A percentile compares a stretch with the other conserved stretches of the same genome.
Evolutionary conservation across 176 grass and related monocot genomes (phyloP).

Genomic region (Neostapfia colusana): DNA sequence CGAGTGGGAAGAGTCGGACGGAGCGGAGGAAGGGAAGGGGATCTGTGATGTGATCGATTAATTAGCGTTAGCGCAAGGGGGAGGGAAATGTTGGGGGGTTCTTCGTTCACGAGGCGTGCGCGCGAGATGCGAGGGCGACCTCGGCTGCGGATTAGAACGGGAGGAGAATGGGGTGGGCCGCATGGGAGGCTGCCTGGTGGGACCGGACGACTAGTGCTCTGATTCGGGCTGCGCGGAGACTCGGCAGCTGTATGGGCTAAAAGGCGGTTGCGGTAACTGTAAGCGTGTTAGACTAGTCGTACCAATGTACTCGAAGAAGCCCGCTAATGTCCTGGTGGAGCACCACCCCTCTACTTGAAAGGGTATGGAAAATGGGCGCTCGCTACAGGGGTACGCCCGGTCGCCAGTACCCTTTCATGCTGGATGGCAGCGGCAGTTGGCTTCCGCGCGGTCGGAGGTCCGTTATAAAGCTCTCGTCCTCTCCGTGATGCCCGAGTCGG

Average conservation of each 20-base stretch:
- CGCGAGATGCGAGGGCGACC: slow-evolving; percentile 22
- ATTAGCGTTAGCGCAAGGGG: slow-evolving; percentile 32
- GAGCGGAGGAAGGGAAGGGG: slow-evolving; percentile 34
- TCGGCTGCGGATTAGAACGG: slow-evolving; percentile 24
- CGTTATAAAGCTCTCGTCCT: too few relatives aligned
- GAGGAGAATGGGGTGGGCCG: neutral
- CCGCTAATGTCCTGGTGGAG: too few relatives aligned
- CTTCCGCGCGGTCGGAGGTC: too few relatives aligned
- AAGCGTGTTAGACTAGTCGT: too few relatives aligned
- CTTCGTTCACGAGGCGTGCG: slow-evolving; percentile 17
- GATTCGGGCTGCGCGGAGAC: neutral
- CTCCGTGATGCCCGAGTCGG: too few relatives aligned
- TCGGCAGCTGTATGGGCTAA: neutral
- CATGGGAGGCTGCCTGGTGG: neutral
- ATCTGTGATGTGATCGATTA: slow-evolving; percentile 51
- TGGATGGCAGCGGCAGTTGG: too few relatives aligned
- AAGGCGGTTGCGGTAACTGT: too few relatives aligned
- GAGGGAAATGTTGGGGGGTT: slow-evolving; percentile 15
- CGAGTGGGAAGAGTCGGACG: neutral
- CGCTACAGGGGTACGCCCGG: too few relatives aligned
- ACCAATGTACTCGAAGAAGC: too few relatives aligned
- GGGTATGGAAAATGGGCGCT: too few relatives aligned
- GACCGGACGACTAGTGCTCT: neutral
- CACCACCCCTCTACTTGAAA: too few relatives aligned
- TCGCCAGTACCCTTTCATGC: too few relatives aligned